A percentile compares a stretch with the other conserved stretches of the same genome.
Conservation (phyloP, 306 rosid species). For the Dryas alaskensis region DNA sequence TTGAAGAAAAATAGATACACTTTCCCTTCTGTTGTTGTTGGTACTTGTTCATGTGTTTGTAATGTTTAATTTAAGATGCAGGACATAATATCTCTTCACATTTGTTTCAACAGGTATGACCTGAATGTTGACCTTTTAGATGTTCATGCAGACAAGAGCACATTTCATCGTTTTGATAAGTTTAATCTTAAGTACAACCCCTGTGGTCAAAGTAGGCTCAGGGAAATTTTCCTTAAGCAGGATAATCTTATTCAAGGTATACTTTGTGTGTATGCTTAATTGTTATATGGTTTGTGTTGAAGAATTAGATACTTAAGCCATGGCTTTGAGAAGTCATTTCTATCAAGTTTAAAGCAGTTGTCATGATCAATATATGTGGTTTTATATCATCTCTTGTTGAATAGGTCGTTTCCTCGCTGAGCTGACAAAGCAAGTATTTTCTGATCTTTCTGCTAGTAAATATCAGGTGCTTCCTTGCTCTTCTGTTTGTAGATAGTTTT, state of each 20-base stretch:
- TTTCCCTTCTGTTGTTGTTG: background rate
- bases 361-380: background rate
- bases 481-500: constrained; percentile 12
- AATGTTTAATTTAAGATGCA: constrained; percentile 11
- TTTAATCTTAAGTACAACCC: constrained; percentile 98
- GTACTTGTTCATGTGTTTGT: constrained; percentile 7
- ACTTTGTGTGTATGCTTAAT: constrained; percentile 4
- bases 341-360: background rate
- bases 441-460: constrained; percentile 92
- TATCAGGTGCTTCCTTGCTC: constrained; percentile 66
- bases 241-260: constrained; percentile 99
- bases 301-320: background rate
- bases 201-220: constrained; percentile 99
- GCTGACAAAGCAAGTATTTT: constrained; percentile 88
- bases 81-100: constrained; percentile 24
- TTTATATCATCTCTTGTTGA: constrained; percentile 2
- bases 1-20: background rate
- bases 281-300: background rate
- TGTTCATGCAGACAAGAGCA: constrained; percentile 99
- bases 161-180: constrained; percentile 98
- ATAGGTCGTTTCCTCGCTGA: constrained; percentile 94
- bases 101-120: constrained; percentile 69
- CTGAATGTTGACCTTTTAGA: constrained; percentile 99
- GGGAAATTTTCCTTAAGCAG: constrained; percentile 97
- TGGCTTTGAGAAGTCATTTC: background rate